A percentile compares a stretch with the other conserved stretches of the same genome.
phyloP scores from a whole-genome alignment of 1,139 yeast species.

The Debaryomycetaceae sp. region DNA sequence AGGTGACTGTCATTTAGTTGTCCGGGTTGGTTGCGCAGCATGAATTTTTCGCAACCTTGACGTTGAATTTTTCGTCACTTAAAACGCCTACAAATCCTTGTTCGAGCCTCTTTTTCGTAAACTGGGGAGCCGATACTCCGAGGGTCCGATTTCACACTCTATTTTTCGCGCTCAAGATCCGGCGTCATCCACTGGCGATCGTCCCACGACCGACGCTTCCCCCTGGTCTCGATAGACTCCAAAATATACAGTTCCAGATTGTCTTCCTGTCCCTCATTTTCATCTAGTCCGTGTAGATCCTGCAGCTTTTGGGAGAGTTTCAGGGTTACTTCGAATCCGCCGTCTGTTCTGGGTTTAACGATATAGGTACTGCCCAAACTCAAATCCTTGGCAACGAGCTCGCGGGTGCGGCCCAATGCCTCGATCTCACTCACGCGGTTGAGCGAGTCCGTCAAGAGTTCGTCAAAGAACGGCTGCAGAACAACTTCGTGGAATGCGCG shows the following conservation, averaged over 20 bases:
- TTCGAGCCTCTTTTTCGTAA: no score
- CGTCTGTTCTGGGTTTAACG: slow-evolving; percentile 8
- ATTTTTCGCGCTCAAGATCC: no score
- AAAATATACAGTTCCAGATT: slow-evolving; percentile 21
- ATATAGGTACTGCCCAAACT: slow-evolving; percentile 39
- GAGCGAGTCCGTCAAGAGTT: slow-evolving; percentile 57
- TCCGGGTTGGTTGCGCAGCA: no score
- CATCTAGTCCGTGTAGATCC: slow-evolving; percentile 10
- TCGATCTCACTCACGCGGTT: slow-evolving; percentile 69
- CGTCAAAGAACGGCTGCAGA: slow-evolving; percentile 59
- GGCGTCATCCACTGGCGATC: no score
- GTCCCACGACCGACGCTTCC: slow-evolving; percentile 36
- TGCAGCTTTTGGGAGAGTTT: slow-evolving; percentile 11
- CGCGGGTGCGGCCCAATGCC: slow-evolving; percentile 71
- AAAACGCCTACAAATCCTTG: no score
- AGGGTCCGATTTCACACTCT: no score
- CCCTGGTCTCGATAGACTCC: slow-evolving; percentile 32
- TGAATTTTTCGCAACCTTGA: no score
- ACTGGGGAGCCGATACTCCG: no score
- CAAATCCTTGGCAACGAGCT: slow-evolving; percentile 64
- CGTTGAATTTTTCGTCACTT: no score
- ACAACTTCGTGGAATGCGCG: slow-evolving; percentile 77
- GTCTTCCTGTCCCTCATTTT: slow-evolving; percentile 20
- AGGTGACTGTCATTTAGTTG: background rate
- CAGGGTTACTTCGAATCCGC: slow-evolving; percentile 6